A percentile compares a stretch with the other conserved stretches of the same genome.
These are phyloP conservation scores for Trypanosoma platydactyli DNA, from an alignment of 208 protist species.

Conservation along the genomic window DNA sequence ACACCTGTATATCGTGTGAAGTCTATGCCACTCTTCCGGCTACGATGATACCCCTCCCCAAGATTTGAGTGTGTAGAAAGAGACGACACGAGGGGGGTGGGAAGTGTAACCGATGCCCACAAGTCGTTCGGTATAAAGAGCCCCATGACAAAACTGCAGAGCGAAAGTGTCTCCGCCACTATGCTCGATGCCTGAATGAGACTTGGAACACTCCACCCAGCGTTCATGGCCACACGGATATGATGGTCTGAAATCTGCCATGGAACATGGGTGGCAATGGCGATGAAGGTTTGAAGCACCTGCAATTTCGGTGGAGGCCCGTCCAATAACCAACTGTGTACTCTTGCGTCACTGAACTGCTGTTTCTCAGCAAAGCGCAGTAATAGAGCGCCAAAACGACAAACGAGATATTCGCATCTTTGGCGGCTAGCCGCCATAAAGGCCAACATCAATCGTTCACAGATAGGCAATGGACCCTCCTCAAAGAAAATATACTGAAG, in stretches of 20 bases:
- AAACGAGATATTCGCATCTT: conserved; percentile 80
- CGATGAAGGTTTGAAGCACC: conserved; percentile 67
- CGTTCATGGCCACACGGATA: conserved; percentile 41
- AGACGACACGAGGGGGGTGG: conserved; percentile 14
- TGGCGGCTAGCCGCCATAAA: conserved; percentile 81
- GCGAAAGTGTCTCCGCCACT: conserved; percentile 65
- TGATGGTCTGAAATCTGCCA: conserved; percentile 60
- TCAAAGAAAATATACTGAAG: conserved; percentile 70
- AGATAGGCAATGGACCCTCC: conserved; percentile 72
- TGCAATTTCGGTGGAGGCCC: conserved; percentile 62
- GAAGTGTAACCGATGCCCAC: conserved; percentile 62
- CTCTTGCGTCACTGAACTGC: conserved; percentile 19
- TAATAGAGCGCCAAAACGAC: conserved; percentile 64
- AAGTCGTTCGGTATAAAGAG: conserved; percentile 73
- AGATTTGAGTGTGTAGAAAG: conserved; percentile 33
- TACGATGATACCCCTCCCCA: conserved; percentile 15
- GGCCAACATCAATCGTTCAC: conserved; percentile 78
- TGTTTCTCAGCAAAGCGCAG: conserved; percentile 45
- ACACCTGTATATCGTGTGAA: conserved; percentile 61
- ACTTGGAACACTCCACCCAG: conserved; percentile 76
- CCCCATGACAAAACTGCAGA: conserved; percentile 78
- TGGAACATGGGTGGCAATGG: conserved; percentile 72
- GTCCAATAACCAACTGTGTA: conserved; percentile 48
- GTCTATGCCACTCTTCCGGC: conserved; percentile 7
- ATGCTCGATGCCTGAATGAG: conserved; percentile 75